These are phyloP conservation scores for Rosa lucieae DNA, from an alignment of 306 rosid genomes.

Conservation along the genomic window DNA sequence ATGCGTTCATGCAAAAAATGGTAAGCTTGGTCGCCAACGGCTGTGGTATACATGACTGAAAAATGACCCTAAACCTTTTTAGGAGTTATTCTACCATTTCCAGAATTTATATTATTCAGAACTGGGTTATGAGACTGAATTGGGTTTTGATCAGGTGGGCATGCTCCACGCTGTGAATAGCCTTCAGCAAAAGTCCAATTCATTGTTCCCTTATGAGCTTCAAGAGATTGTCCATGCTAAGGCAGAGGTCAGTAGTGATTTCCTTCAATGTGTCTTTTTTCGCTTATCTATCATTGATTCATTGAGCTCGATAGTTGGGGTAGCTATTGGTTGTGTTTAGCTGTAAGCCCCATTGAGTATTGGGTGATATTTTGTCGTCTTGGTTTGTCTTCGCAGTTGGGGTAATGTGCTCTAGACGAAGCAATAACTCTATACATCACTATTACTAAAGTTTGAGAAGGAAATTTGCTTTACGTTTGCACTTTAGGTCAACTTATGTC, in stretches of 20 bases:
- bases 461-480: background rate
- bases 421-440: background rate
- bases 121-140: background rate
- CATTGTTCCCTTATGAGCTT: constrained; percentile 60
- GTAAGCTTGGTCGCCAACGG: too few relatives aligned
- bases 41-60: too few relatives aligned
- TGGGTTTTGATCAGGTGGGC: constrained; percentile 42
- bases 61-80: background rate
- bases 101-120: too few relatives aligned
- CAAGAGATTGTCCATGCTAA: constrained; percentile 61
- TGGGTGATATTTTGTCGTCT: too few relatives aligned
- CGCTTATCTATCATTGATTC: background rate
- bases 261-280: too few relatives aligned
- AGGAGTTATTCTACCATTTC: background rate
- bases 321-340: background rate
- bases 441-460: background rate
- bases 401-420: background rate
- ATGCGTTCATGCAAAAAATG: too few relatives aligned
- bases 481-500: too few relatives aligned
- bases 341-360: background rate
- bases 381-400: background rate
- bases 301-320: background rate
- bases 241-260: constrained; percentile 62
- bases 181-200: constrained; percentile 77
- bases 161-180: constrained; percentile 47